Conservation (phyloP, 1,284 basidiomycete genomes). For the Ustilago curta region DNA sequence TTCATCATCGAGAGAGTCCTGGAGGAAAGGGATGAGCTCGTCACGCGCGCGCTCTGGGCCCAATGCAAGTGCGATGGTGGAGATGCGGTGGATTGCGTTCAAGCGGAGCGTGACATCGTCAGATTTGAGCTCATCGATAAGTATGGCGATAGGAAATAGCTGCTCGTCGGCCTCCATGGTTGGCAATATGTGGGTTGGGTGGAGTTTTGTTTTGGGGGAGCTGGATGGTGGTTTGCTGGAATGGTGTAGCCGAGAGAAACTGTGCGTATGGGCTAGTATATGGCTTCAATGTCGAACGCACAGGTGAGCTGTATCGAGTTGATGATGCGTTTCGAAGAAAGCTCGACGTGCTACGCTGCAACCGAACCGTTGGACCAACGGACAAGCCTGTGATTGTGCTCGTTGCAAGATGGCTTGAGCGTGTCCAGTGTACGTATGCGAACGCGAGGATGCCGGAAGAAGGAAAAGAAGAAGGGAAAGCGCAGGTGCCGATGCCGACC, state of each 20-base stretch:
- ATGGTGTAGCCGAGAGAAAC: background rate
- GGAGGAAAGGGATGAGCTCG: conserved; percentile 95
- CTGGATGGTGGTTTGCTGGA: background rate
- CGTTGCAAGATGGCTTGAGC: background rate
- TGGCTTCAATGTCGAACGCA: background rate
- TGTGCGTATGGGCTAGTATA: background rate
- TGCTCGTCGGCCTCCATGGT: conserved; percentile 68
- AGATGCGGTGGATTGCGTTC: conserved; percentile 97
- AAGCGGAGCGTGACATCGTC: conserved; percentile 88
- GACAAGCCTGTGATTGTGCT: background rate
- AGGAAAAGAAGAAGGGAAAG: background rate
- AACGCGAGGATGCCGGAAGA: background rate
- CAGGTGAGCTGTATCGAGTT: background rate
- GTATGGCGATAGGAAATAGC: conserved; percentile 72
- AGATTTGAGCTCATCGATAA: conserved; percentile 89
- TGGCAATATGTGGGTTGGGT: conserved; percentile 2
- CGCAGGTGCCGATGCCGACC: conserved; percentile 3
- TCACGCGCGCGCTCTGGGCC: conserved; percentile 94
- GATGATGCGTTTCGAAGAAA: background rate
- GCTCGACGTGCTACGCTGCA: background rate
- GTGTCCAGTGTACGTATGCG: background rate
- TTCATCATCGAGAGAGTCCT: conserved; percentile 98
- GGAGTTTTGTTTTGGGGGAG: background rate
- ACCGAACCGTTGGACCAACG: background rate
- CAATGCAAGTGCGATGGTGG: conserved; percentile 96